Conservation (phyloP, 495 filamentous ascomycete genomes). For the Penicillium longicatenatum region DNA sequence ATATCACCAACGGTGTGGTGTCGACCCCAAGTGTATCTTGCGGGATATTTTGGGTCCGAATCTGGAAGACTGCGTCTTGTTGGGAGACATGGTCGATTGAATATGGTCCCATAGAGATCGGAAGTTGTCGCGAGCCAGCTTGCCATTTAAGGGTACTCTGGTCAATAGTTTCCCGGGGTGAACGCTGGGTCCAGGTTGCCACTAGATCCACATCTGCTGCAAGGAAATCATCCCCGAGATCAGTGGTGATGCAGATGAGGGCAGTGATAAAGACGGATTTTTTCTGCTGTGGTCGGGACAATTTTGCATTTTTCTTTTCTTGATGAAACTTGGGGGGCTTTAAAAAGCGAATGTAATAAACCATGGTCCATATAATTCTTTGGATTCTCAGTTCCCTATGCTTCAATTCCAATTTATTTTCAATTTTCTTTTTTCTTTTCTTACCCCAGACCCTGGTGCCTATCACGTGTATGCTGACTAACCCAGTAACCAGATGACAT, state of each 20-base stretch:
- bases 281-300: slow-evolving; percentile 22
- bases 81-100: slow-evolving; percentile 24
- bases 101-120: slow-evolving; percentile 39
- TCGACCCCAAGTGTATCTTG: slow-evolving; percentile 23
- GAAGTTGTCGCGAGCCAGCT: slow-evolving; percentile 53
- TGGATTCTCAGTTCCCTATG: background rate
- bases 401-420: background rate
- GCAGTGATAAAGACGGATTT: slow-evolving; percentile 45
- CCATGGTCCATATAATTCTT: slow-evolving; percentile 35
- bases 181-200: slow-evolving; percentile 36
- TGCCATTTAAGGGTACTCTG: slow-evolving; percentile 54
- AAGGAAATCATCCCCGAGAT: slow-evolving; percentile 87
- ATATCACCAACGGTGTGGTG: slow-evolving; percentile 49
- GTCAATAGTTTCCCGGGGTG: slow-evolving; percentile 41
- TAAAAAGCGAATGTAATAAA: slow-evolving; percentile 76
- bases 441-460: slow-evolving; percentile 22
- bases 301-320: slow-evolving; percentile 10
- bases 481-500: slow-evolving; percentile 23
- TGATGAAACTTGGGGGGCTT: slow-evolving; percentile 59
- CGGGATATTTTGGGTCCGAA: slow-evolving; percentile 6
- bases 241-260: slow-evolving; percentile 82
- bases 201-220: slow-evolving; percentile 59
- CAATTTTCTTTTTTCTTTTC: slow-evolving; percentile 1
- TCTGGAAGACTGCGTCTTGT: slow-evolving; percentile 30
- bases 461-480: slow-evolving; percentile 32